Base-by-base conservation (phyloP, 805 yeast species). In the Nakazawaea molendinolei region DNA sequence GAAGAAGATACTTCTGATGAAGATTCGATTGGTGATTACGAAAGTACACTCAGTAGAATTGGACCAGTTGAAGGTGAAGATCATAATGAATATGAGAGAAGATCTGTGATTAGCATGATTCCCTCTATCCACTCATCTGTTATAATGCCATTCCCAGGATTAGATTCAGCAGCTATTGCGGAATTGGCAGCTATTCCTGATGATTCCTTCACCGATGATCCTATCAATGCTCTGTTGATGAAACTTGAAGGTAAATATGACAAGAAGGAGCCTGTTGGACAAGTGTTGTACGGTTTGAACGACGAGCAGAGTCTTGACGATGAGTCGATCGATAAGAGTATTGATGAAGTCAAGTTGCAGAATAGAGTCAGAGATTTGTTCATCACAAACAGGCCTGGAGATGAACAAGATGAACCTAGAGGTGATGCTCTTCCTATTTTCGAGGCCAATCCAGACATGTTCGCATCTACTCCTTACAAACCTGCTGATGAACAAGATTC, bases 151-250 rank as follows among this genome's bases (percentile, higher is more conserved):
- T 65, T 61, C 40, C 69, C 70, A 13, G 77, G 76, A 10, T 61
- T 70, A 34, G 62, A 72, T 21, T 58, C 65, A n/a, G 71, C 69
- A 4, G 80, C 77, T 2, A 76, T 83, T 31, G 82, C 81, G 28
- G 86, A 79, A 49, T 67, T 87, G 32, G 94, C 94, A 1, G 82
- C 83, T 5, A 76, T 89, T 34, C 90, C 96, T 0, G 96, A 90
- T 53, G 87, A 81, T 31, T 67, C 78, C 0, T 61, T 71, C 28
- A 73, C 68, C 20, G 74, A 69, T 13, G 84, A 86, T 55, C 95
- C 95, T 0, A 63, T 87, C 10, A 70, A 67, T 34, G 74, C 77
- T 31, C 87, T 97, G 0, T 63, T 89, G 46, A 65, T 65, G 58
- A 89, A 83, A 56, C 63, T 90, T 21, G 94, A 85, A 57, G 97